Evolutionary conservation across 768 basidiomycete species (phyloP), one percentile per base, ranked within the genome.

Genomic region (Leccinum rimulosum): DNA sequence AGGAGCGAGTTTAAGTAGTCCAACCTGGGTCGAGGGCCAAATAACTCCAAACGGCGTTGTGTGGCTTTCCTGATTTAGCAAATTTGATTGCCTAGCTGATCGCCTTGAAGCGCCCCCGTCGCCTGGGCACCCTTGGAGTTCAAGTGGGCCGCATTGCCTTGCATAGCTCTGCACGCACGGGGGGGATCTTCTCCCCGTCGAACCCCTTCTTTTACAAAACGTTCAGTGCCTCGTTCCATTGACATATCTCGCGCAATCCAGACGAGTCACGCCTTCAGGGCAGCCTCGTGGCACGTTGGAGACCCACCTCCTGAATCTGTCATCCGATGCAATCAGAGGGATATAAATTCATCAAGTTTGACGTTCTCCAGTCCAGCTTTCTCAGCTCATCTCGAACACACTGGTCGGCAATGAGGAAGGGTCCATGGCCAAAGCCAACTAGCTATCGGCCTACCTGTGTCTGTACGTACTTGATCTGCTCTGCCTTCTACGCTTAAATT

Each of bases 11-110:
- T 74, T 74, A 73, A 74, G 72, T 73, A 73, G 62, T 60, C 14
- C 12, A 55, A 60, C 57, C 52, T 67, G 72, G 72, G 72, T 62
- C 61, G 56, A 73, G 72, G 72, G n/a, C 62, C 72, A 73, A 74
- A 74, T 30, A 73, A 55, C n/a, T 27, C 50, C 68, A 73, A 73
- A 72, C 10, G 27, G 52, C 57, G 62, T 58, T 27, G 47, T 43
- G 43, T 30, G 11, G 33, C n/a, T 27, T 57, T 57, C 57, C 62
- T 52, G 40, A 61, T 61, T 25, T 10, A 59, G 31, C 8, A 2
- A 36, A 63, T 61, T 59, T 59, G 47, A 50, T 43, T 36, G 52
- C n/a, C 58, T 49, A 14, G 25, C 52, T 56, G 58, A 57, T 59
- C 60, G 35, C 33, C 43, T 59, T 57, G n/a, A n/a, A n/a, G n/a